Evolutionary conservation across 75 land plant genomes (phyloP), one percentile per base, ranked within the genome.

Genomic region (Cupressus sempervirens): DNA sequence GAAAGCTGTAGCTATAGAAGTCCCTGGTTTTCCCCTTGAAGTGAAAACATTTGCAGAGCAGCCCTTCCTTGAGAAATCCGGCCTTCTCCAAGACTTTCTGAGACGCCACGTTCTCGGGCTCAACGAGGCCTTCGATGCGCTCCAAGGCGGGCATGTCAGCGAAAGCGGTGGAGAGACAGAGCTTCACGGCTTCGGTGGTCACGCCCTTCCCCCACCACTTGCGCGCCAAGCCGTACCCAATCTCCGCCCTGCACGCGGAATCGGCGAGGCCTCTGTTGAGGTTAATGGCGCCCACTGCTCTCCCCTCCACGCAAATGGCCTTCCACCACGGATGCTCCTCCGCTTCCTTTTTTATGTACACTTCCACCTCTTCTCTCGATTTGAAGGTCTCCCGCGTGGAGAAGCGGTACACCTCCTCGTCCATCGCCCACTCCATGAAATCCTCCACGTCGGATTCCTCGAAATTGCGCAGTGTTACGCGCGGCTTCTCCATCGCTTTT

Each of bases 191-290:
- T 38, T 30, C 9, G 1, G 97, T 90, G 52, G 29, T 91, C 35
- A 91, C 81, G 74, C 50, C 95, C 97, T 87, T 87, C 9, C 94
- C 92, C 97, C 97, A 95, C 45, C 90, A 84, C 82, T 84, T 54
- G 43, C 32, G 52, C 8, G 87, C 91, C 26, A 86, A 20, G 0
- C 84, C 87, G 84, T 91, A 93, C 13, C 93, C 91, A 0, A 95
- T 14, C 62, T 84, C 85, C 16, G 85, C 93, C 20, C 90, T 41
- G 84, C 86, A 89, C 29, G 84, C 4, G 79, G 88, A 87, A 34
- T 36, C 58, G 32, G 84, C 89, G 0, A 84, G 18, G 32, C 85
- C 90, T 23, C 80, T 89, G 16, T 52, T 85, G 18, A 92, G 46
- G 18, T 92, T 89, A 30, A 93, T 54, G n/a, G 87, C 67, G 40